These are phyloP conservation scores for Talaromyces sp. DNA, from an alignment of 2,329 filamentous ascomycete genomes.

Conservation along the genomic window DNA sequence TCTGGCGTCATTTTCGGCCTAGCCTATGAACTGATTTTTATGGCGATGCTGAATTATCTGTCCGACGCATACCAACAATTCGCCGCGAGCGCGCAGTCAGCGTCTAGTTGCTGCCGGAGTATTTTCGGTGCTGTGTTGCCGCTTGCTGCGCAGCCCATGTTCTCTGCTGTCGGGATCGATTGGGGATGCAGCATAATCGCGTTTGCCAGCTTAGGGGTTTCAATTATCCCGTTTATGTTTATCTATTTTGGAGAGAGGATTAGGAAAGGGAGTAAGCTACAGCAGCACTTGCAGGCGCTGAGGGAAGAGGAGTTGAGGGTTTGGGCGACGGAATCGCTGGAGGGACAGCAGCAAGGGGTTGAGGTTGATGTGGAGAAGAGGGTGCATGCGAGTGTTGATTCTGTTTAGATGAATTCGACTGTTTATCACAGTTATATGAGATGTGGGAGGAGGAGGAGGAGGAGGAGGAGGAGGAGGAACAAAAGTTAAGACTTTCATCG, in stretches of 20 bases:
- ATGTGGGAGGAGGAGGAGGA: background rate
- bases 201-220: conserved; percentile 39
- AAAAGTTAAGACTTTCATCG: background rate
- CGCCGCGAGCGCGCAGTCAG: conserved; percentile 57
- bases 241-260: conserved; percentile 41
- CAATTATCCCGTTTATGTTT: conserved; percentile 42
- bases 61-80: conserved; percentile 67
- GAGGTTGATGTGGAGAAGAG: background rate
- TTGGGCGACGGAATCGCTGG: conserved; percentile 28
- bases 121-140: conserved; percentile 58
- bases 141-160: conserved; percentile 48
- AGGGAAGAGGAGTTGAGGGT: conserved; percentile 31
- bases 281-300: conserved; percentile 37
- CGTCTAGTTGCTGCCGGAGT: conserved; percentile 51
- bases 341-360: background rate
- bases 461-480: too few species aligned
- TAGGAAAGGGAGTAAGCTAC: conserved; percentile 42
- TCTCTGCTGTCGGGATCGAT: conserved; percentile 38
- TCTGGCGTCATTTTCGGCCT: conserved; percentile 62
- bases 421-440: background rate
- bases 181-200: conserved; percentile 45
- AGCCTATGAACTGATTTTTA: conserved; percentile 61
- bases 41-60: conserved; percentile 63
- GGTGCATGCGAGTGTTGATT: background rate
- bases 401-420: background rate